Base-by-base conservation (phyloP, 2,329 filamentous ascomycete species). In the Cordyceps militaris region DNA sequence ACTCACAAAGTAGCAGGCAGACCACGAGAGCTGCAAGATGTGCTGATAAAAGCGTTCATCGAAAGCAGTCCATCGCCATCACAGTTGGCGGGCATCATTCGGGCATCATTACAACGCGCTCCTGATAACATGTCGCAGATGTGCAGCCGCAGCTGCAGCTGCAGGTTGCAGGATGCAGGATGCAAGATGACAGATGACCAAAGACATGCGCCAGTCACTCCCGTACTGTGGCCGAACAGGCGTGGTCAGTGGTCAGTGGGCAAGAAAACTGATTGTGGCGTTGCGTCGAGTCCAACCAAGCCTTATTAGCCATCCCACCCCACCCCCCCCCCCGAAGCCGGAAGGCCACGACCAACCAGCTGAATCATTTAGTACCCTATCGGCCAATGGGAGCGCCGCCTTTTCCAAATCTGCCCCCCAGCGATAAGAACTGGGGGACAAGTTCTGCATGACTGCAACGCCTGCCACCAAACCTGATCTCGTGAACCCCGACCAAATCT, bases 381-480 rank as follows among this genome's bases (percentile, higher is more conserved):
- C 40, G 13, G 10, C 57, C 57, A 58, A 58, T 58, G n/a, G 36
- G 50, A 43, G 34, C n/a, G 16, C 14, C 34, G 26, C 4, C 36
- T 54, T 55, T 51, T 23, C 6, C 48, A 26, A 43, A 47, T 48
- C 49, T 23, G 49, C 56, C 49, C 42, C 56, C 11, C 14, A 30
- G 32, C 30, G 56, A 58, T 58, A 58, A 58, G 56, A 53, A 53
- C n/a, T 24, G 21, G 30, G 34, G 26, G 26, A 49, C 34, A 38
- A 24, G 9, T 24, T 11, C 16, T 48, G 28, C 49, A 53, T 58
- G 56, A 58, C 56, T 58, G 30, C 21, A 44, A 9, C 21, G 34
- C 44, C 21, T 28, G 42, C 32, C 47, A 23, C 32, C 26, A 47
- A 38, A 47, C 21, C 28, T 58, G 49, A 50, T 38, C 56, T 48